phyloP scores from a whole-genome alignment of 2,329 filamentous ascomycete genomes.

The Cordyceps cicadae region DNA sequence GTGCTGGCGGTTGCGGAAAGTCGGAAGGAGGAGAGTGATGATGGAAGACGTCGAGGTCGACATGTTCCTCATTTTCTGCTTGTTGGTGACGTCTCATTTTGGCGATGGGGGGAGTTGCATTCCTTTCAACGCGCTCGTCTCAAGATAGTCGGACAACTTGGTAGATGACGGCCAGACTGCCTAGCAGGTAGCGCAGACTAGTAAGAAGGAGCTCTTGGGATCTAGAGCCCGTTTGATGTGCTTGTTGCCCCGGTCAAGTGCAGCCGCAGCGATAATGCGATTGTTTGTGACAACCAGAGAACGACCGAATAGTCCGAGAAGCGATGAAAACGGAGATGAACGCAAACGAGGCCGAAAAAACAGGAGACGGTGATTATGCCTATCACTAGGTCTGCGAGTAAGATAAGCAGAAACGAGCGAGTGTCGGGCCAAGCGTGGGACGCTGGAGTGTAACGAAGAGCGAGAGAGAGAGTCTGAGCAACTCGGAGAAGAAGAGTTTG shows the following conservation, averaged over 20 bases:
- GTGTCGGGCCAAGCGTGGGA: slow-evolving; percentile 6
- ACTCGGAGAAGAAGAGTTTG: background rate
- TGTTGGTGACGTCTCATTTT: slow-evolving; percentile 12
- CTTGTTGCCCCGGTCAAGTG: background rate
- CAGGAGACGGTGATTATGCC: background rate
- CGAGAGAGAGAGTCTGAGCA: background rate
- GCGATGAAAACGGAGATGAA: background rate
- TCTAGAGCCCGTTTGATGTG: background rate
- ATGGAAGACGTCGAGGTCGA: slow-evolving; percentile 13
- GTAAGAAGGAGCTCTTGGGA: slow-evolving; percentile 1
- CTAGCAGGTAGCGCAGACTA: slow-evolving; percentile 3
- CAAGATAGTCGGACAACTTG: slow-evolving; percentile 9
- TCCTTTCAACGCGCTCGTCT: slow-evolving; percentile 1
- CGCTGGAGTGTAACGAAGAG: background rate
- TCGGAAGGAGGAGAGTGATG: slow-evolving; percentile 7
- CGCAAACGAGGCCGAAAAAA: background rate
- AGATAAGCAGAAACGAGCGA: background rate
- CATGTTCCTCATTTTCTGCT: slow-evolving; percentile 9
- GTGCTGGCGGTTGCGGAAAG: slow-evolving; percentile 8
- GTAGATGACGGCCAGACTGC: background rate
- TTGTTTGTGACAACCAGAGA: background rate
- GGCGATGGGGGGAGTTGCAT: slow-evolving; percentile 6
- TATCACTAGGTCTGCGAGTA: background rate
- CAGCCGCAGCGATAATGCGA: background rate
- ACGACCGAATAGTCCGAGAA: background rate